Evolutionary conservation across 331 rosid species (phyloP).

Genomic region (Erythrophleum ivorense): DNA sequence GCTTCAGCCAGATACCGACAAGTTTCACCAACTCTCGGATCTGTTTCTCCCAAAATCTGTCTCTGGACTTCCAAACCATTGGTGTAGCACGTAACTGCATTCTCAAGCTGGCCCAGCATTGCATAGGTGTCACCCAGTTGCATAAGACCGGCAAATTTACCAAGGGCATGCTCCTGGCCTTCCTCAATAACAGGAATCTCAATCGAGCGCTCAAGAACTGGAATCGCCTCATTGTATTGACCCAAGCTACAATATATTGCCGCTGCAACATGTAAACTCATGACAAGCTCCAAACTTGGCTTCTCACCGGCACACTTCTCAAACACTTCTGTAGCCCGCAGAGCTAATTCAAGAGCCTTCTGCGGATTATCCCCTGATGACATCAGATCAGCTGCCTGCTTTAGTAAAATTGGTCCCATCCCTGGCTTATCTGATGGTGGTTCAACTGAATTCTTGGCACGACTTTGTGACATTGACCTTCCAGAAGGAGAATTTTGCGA

Average conservation of each 20-base stretch:
- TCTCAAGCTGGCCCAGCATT: conserved; percentile 86
- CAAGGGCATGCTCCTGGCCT: conserved; percentile 79
- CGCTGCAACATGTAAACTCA: conserved; percentile 86
- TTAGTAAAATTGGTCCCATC: conserved; percentile 67
- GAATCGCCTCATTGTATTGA: conserved; percentile 73
- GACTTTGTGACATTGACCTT: conserved; percentile 46
- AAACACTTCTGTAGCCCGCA: conserved; percentile 70
- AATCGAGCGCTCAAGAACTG: conserved; percentile 71
- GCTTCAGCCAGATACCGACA: conserved; percentile 95
- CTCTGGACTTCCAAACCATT: conserved; percentile 80
- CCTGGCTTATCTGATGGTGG: conserved; percentile 58
- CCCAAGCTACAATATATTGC: conserved; percentile 82
- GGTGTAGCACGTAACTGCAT: conserved; percentile 67
- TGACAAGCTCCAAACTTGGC: conserved; percentile 74
- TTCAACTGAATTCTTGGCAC: conserved; percentile 44
- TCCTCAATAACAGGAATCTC: conserved; percentile 70
- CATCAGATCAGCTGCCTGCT: conserved; percentile 81
- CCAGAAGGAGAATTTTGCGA: conserved; percentile 42
- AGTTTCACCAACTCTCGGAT: conserved; percentile 89
- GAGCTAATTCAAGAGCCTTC: conserved; percentile 82
- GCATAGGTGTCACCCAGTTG: conserved; percentile 94
- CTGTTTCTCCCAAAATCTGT: conserved; percentile 76
- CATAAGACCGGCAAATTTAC: conserved; percentile 89
- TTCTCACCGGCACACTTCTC: conserved; percentile 64
- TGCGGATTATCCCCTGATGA: conserved; percentile 70